phyloP scores from a whole-genome alignment of 257 asterid species.

The Dorcoceras hygrometricum region DNA sequence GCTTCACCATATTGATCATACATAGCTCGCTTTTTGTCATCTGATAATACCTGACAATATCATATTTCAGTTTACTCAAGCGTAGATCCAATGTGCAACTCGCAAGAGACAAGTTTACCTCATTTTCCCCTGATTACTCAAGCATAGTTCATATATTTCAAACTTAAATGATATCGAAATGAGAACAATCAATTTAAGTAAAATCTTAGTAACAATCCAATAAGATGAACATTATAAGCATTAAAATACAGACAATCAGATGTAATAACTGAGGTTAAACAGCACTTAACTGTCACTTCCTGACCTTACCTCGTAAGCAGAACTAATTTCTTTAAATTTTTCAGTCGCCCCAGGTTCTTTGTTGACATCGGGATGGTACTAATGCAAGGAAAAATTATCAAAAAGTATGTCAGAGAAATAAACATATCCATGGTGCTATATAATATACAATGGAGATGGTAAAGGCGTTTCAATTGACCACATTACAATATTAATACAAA shows the following conservation, averaged over 20 bases:
- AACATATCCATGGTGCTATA: background rate
- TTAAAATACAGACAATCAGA: constrained; percentile 11
- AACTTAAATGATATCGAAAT: background rate
- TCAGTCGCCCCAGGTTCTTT: constrained; percentile 96
- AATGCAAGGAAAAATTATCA: constrained; percentile 23
- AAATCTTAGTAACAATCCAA: constrained; percentile 3
- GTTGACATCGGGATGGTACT: constrained; percentile 98
- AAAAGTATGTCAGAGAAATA: constrained; percentile 6
- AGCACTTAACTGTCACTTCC: constrained; percentile 17
- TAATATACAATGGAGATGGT: background rate
- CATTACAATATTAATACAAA: background rate
- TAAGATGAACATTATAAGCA: constrained; percentile 12
- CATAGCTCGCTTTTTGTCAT: constrained; percentile 91
- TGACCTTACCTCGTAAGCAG: constrained; percentile 89
- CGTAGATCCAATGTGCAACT: constrained; percentile 10
- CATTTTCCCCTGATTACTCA: constrained; percentile 16
- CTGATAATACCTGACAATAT: constrained; percentile 94
- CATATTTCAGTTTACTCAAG: constrained; percentile 40
- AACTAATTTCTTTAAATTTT: constrained; percentile 91
- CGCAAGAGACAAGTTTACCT: constrained; percentile 19
- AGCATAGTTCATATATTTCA: constrained; percentile 22
- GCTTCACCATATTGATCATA: constrained; percentile 99
- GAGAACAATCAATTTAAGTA: background rate
- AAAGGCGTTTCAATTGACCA: background rate
- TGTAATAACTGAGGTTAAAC: constrained; percentile 9